A percentile compares a stretch with the other conserved stretches of the same genome.
Conservation (phyloP, 805 yeast genomes). For the Ogataea methylovora region DNA sequence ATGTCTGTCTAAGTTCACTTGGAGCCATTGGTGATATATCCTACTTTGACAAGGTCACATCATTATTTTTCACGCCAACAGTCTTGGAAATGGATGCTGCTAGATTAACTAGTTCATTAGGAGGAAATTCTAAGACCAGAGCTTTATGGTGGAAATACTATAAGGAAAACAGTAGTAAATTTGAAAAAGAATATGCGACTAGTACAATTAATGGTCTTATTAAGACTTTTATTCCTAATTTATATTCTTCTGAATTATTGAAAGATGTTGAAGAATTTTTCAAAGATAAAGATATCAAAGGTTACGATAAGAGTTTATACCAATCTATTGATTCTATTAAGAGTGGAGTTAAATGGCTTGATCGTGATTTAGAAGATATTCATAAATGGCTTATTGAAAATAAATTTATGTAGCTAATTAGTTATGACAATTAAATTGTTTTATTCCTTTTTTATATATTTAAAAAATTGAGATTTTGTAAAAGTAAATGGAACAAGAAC, state of each 20-base stretch:
- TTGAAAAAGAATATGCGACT: constrained; percentile 32
- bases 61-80: constrained; percentile 31
- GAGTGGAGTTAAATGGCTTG: constrained; percentile 46
- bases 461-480: no score
- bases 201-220: constrained; percentile 28
- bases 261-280: constrained; percentile 41
- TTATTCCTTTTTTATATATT: no score
- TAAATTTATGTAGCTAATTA: background rate
- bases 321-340: constrained; percentile 53
- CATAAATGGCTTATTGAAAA: constrained; percentile 33
- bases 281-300: constrained; percentile 40
- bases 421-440: no score
- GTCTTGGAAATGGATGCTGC: constrained; percentile 55
- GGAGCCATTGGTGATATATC: constrained; percentile 27
- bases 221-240: constrained; percentile 25
- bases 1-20: constrained; percentile 45
- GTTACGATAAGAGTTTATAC: constrained; percentile 49
- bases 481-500: no score
- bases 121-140: constrained; percentile 36
- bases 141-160: constrained; percentile 41
- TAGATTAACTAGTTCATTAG: constrained; percentile 39
- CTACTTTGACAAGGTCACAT: constrained; percentile 32
- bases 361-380: constrained; percentile 41
- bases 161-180: constrained; percentile 36
- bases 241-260: constrained; percentile 31